Conservation (phyloP, 345 rosid species). For the Murraya paniculata region DNA sequence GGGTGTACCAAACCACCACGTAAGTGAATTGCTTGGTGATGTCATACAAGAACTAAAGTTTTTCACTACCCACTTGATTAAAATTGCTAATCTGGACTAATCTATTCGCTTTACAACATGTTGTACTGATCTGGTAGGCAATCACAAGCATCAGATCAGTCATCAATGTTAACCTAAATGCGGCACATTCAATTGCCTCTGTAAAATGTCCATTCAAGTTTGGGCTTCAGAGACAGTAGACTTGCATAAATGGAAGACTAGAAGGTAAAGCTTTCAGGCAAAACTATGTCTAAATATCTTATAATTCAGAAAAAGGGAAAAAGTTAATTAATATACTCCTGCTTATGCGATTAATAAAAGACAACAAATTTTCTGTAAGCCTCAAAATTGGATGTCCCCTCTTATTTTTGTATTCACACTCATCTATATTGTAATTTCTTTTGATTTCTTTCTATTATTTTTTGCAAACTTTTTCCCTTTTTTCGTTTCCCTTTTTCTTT, state of each 20-base stretch:
- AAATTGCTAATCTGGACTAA: neutral
- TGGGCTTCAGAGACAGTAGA: neutral
- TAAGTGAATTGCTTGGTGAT: neutral
- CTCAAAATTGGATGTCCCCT: conserved; percentile 40
- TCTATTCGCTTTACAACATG: neutral
- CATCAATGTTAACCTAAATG: neutral
- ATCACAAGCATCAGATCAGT: neutral
- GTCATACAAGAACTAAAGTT: neutral
- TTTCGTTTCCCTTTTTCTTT: neutral
- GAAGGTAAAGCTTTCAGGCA: neutral
- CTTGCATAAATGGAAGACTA: neutral
- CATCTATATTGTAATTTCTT: conserved; percentile 3
- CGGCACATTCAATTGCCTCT: neutral
- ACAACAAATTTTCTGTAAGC: conserved; percentile 16
- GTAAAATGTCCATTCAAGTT: neutral
- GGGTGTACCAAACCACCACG: neutral
- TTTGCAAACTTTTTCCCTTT: neutral
- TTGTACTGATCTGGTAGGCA: neutral
- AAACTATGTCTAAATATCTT: conserved; percentile 1
- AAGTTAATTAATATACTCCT: neutral
- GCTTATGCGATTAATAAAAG: conserved; percentile 19
- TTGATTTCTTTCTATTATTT: too few relatives aligned
- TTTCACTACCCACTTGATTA: neutral
- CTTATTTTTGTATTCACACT: conserved; percentile 10
- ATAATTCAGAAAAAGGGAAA: neutral